A percentile compares a stretch with the other conserved stretches of the same genome.
phyloP scores from a whole-genome alignment of 257 asterid genomes.

The Przewalskia tangutica region DNA sequence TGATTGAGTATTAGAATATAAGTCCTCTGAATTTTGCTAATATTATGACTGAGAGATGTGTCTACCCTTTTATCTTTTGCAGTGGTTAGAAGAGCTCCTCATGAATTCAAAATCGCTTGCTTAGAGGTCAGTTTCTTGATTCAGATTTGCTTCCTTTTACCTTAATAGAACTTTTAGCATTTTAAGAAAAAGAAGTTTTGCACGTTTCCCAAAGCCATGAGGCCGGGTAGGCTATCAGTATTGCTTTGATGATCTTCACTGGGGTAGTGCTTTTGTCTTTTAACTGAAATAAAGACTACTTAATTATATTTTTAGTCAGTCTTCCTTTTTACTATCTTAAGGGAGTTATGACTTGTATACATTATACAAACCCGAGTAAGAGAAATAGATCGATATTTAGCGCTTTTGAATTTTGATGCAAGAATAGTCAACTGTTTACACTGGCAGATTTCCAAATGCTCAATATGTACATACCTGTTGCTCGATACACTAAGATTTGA shows the following conservation, averaged over 20 bases:
- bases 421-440: neutral
- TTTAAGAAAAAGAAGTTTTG: neutral
- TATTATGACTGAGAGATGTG: slow-evolving; percentile 7
- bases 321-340: slow-evolving; percentile 5
- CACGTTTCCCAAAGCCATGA: neutral
- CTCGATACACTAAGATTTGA: neutral
- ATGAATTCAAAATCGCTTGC: slow-evolving; percentile 75
- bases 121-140: slow-evolving; percentile 46
- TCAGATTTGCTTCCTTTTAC: neutral
- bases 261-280: neutral
- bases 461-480: neutral
- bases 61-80: slow-evolving; percentile 24
- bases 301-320: neutral
- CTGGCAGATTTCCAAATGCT: neutral
- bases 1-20: neutral
- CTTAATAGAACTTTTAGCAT: neutral
- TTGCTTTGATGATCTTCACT: neutral
- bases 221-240: neutral
- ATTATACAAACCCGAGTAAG: neutral
- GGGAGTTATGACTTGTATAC: neutral
- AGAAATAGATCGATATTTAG: neutral
- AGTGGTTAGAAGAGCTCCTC: slow-evolving; percentile 86
- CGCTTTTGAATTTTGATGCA: neutral
- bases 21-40: neutral
- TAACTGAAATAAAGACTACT: neutral